Evolutionary conservation across 2,329 filamentous ascomycete genomes (phyloP), one percentile per base, ranked within the genome.

Genomic region (Colletotrichum tofieldiae): DNA sequence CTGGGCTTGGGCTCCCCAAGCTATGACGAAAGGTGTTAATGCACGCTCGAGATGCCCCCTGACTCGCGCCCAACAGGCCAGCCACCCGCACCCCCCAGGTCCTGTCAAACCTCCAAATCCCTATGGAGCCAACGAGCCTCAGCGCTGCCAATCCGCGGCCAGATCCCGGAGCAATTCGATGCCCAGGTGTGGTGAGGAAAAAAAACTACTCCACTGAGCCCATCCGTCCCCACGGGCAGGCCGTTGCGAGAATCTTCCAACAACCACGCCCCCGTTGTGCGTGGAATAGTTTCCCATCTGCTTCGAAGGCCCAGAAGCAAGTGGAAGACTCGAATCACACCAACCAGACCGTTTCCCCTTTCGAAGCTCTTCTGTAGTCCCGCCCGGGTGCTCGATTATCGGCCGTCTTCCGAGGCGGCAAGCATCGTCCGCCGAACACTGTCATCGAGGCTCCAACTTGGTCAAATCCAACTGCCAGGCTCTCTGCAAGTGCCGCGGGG

Each of bases 21-120:
- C 43, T 69, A 69, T 72, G 69, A 64, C 69, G 69, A 64, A 58
- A n/a, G 62, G 5, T 41, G 69, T 68, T 59, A 52, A 72, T 72
- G 69, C 69, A 54, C 6, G 58, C 64, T 54, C 23, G n/a, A n/a
- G 23, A 23, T 32, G 32, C 61, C 67, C 67, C 65, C 65, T 71
- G 58, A 72, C 65, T 64, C 65, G 58, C 45, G 65, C 52, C 14
- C 29, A 58, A 55, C 26, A 37, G 35, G 35, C 26, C 43, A n/a
- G 35, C 35, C 43, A 20, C 18, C 16, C 43, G 5, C 5, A 7
- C 26, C 39, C 39, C 56, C 39, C 39, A 29, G 14, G 32, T 16
- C 26, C 16, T 35, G 20, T 29, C 23, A 45, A 47, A 43, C 32
- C 67, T 63, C 41, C 12, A 41, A 32, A 39, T 62, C 29, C 29